Percentiles rank a stretch among this genome's conserved stretches.
Evolutionary conservation across 176 grass and related monocot genomes (phyloP).

Genomic region (Juncus effusus): DNA sequence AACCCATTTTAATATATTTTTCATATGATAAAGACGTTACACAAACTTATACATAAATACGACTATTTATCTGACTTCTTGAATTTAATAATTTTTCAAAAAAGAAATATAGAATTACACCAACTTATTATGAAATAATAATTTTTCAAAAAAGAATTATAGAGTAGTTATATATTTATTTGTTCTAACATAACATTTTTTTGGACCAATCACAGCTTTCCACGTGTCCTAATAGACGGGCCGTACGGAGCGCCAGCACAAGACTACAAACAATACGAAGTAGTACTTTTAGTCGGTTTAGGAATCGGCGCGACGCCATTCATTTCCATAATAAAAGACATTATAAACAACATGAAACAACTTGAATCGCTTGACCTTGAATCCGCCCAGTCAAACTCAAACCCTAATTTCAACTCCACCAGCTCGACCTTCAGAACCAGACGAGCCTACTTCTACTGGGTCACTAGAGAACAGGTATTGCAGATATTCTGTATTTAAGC

Average conservation of each 20-base stretch:
- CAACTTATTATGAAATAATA: too few species aligned
- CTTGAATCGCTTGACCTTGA: constrained; percentile 37
- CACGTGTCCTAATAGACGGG: constrained; percentile 75
- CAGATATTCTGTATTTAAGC: too few species aligned
- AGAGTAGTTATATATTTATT: too few species aligned
- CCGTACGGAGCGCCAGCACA: constrained; percentile 82
- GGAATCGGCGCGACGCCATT: constrained; percentile 92
- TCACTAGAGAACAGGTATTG: constrained; percentile 58
- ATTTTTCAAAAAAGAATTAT: too few species aligned
- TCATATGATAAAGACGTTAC: too few species aligned
- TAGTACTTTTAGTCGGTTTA: constrained; percentile 73
- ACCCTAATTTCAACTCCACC: not conserved
- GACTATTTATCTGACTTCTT: too few species aligned
- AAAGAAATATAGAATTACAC: too few species aligned
- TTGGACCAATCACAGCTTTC: constrained; percentile 42
- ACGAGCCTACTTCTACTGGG: constrained; percentile 92
- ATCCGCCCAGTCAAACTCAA: constrained; percentile 1
- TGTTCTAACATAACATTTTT: too few species aligned
- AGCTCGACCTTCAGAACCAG: constrained; percentile 53
- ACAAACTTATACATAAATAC: too few species aligned
- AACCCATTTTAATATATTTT: too few species aligned
- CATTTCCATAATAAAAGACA: constrained; percentile 96
- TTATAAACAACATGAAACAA: constrained; percentile 72
- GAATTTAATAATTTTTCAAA: too few species aligned
- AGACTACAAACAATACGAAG: constrained; percentile 91